Base-by-base conservation (phyloP, 495 filamentous ascomycete genomes). In the Penicillium psychrofluorescens region DNA sequence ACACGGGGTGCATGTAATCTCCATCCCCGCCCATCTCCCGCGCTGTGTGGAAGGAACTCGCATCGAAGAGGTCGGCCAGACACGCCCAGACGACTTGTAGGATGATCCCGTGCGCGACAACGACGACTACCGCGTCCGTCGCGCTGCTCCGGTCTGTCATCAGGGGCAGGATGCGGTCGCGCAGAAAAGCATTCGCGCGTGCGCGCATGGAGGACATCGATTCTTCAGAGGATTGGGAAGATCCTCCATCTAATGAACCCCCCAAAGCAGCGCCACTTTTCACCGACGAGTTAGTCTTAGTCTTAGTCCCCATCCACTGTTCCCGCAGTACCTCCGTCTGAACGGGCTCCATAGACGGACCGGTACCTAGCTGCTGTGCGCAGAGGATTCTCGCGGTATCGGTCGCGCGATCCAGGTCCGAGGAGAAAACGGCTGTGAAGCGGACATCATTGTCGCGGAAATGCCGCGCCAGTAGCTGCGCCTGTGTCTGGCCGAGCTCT, bases 21-120 rank as follows among this genome's bases (percentile, higher is more conserved):
- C 42, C 45, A 16, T 36, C 14, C 11, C 36, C 40, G 47, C 13
- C 35, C 29, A 28, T 54, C 4, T 50, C 46, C 35, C 48, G 54
- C 1, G 45, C 50, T 43, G 56, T 49, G 43, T 38, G 43, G 28
- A 69, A 64, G 38, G 55, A 71, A 38, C 55, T 58, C 28, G 64
- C 57, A n/a, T 69, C 61, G 51, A 82, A 75, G 35, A 66, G 68
- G 2, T 58, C 58, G 14, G 86, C 55, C 36, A 94, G 61, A 15
- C 72, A 70, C 41, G 71, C 70, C 73, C 86, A 79, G 1, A 94
- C 57, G 30, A 77, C 65, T 29, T 74, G 75, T 1, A 92, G 73
- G 28, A 91, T 80, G 29, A 91, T 79, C 31, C 88, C 88, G 56
- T 94, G 88, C 10, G 86, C 80, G 9, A 90, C 83, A 30, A 90